phyloP scores from a whole-genome alignment of 306 rosid genomes.

The Acacia acuminata region DNA sequence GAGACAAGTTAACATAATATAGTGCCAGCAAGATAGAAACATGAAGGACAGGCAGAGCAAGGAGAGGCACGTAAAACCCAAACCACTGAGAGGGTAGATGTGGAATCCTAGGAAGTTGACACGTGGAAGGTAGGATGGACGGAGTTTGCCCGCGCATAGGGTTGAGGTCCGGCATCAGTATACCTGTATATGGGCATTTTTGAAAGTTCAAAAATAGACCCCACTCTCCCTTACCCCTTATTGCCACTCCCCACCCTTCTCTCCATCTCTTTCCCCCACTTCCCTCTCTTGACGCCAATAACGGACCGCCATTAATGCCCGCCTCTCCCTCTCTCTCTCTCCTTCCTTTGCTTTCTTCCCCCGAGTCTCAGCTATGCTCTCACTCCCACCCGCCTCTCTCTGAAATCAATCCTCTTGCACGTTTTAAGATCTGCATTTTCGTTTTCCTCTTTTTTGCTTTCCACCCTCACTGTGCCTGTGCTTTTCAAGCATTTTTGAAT shows the following conservation, averaged over 20 bases:
- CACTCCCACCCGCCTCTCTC: background rate
- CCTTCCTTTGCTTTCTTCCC: background rate
- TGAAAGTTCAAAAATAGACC: slow-evolving; percentile 63
- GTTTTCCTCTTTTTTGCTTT: background rate
- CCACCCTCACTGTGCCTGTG: background rate
- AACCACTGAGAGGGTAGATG: background rate
- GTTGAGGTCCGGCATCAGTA: slow-evolving; percentile 15
- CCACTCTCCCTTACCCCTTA: background rate
- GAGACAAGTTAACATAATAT: no score
- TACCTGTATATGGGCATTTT: slow-evolving; percentile 43
- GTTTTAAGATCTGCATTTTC: slow-evolving; percentile 16
- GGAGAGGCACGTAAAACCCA: background rate
- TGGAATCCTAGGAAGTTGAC: slow-evolving; percentile 30
- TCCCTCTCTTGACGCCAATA: background rate
- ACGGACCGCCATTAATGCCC: slow-evolving; percentile 50
- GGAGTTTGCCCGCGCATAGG: slow-evolving; percentile 46
- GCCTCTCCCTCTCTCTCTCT: background rate
- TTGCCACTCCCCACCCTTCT: slow-evolving; percentile 6
- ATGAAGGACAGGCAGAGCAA: background rate
- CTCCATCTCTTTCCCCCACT: background rate
- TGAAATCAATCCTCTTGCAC: background rate
- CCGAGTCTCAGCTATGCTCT: background rate
- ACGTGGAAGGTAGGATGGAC: slow-evolving; percentile 19
- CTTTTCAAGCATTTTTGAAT: slow-evolving; percentile 23
- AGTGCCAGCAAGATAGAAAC: no score